These are phyloP conservation scores for Nemania bipapillata DNA, from an alignment of 2,329 filamentous ascomycete species.

Conservation along the genomic window DNA sequence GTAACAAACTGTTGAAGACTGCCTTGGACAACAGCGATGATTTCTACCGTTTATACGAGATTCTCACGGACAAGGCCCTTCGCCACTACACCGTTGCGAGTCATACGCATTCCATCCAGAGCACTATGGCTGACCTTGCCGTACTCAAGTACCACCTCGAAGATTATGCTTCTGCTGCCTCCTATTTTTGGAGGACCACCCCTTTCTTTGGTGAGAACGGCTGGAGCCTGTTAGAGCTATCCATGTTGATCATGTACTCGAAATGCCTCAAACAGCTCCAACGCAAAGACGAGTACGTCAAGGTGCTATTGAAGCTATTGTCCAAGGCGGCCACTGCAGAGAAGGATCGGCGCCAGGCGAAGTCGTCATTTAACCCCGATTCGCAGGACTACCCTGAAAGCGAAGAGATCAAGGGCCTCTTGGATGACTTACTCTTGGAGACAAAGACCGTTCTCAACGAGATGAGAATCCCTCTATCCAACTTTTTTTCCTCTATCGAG, in stretches of 20 bases:
- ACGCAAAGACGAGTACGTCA: slow-evolving; percentile 81
- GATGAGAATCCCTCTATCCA: slow-evolving; percentile 73
- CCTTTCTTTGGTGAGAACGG: slow-evolving; percentile 80
- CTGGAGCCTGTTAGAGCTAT: slow-evolving; percentile 83
- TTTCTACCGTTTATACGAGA: slow-evolving; percentile 76
- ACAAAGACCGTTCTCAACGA: slow-evolving; percentile 64
- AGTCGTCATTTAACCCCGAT: slow-evolving; percentile 52
- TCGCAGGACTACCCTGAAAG: slow-evolving; percentile 53
- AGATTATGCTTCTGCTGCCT: slow-evolving; percentile 78
- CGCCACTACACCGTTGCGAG: slow-evolving; percentile 84
- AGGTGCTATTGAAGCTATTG: slow-evolving; percentile 77
- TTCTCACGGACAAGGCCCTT: slow-evolving; percentile 84
- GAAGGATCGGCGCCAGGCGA: slow-evolving; percentile 59
- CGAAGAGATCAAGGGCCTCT: slow-evolving; percentile 59
- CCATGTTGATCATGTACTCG: slow-evolving; percentile 86
- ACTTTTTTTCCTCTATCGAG: slow-evolving; percentile 77
- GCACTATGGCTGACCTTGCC: slow-evolving; percentile 84
- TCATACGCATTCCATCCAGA: slow-evolving; percentile 79
- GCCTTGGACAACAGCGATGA: slow-evolving; percentile 70
- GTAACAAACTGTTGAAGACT: slow-evolving; percentile 67
- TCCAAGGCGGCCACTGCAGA: slow-evolving; percentile 71
- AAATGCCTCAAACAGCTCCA: slow-evolving; percentile 81
- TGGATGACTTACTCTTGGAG: slow-evolving; percentile 60
- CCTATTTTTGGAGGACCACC: slow-evolving; percentile 80
- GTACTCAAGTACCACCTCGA: slow-evolving; percentile 80